These are phyloP conservation scores for Aspergillus calidoustus DNA, from an alignment of 2,329 filamentous ascomycete genomes.

Conservation along the genomic window DNA sequence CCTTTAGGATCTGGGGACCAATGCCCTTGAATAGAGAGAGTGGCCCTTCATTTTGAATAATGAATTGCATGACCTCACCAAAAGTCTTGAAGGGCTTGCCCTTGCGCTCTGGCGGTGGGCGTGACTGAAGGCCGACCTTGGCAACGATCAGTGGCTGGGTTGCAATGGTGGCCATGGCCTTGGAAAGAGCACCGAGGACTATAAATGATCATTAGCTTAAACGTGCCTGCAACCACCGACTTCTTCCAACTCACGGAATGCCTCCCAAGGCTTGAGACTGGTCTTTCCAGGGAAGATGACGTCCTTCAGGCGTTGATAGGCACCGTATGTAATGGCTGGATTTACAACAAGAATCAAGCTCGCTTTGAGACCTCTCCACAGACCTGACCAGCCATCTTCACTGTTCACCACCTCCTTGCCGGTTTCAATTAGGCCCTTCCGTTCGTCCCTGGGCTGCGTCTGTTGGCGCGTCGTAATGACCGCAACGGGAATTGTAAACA, in stretches of 20 bases:
- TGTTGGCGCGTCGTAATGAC: slow-evolving; percentile 96
- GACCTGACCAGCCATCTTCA: slow-evolving; percentile 83
- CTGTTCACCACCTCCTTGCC: slow-evolving; percentile 86
- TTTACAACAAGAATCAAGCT: slow-evolving; percentile 95
- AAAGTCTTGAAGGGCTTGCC: slow-evolving; percentile 95
- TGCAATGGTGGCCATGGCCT: slow-evolving; percentile 84
- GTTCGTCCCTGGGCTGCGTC: slow-evolving; percentile 81
- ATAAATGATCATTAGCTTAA: slow-evolving; percentile 21
- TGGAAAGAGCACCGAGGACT: slow-evolving; percentile 93
- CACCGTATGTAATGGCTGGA: slow-evolving; percentile 95
- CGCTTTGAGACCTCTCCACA: slow-evolving; percentile 95
- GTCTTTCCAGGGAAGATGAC: slow-evolving; percentile 76
- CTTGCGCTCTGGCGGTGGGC: slow-evolving; percentile 79
- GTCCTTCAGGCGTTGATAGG: slow-evolving; percentile 86
- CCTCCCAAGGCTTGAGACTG: slow-evolving; percentile 79
- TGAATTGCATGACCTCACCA: slow-evolving; percentile 91
- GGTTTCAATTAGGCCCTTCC: slow-evolving; percentile 85
- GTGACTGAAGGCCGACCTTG: slow-evolving; percentile 94
- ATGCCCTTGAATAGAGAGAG: slow-evolving; percentile 95
- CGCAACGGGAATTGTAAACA: slow-evolving; percentile 95
- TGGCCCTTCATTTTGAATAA: slow-evolving; percentile 83
- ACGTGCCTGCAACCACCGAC: background rate
- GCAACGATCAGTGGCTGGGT: slow-evolving; percentile 97
- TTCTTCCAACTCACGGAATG: slow-evolving; percentile 73
- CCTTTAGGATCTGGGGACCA: slow-evolving; percentile 89